Conservation (phyloP, 345 rosid genomes). For the Ceriops decandra region DNA sequence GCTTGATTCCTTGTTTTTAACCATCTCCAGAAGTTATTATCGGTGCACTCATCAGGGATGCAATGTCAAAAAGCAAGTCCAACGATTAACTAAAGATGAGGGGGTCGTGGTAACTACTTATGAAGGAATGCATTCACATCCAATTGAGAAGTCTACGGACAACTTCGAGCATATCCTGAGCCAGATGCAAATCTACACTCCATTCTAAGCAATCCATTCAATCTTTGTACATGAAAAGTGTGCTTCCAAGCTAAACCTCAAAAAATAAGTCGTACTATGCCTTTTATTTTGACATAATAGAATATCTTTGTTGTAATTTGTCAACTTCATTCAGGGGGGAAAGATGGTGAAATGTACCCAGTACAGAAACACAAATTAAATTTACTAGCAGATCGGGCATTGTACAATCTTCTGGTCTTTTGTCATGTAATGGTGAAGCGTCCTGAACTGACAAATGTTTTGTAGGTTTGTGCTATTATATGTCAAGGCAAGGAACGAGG, state of each 20-base stretch:
- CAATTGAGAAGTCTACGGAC: constrained; percentile 29
- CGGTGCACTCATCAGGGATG: constrained; percentile 33
- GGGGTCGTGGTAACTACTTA: constrained; percentile 30
- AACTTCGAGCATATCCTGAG: constrained; percentile 30
- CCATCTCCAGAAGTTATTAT: constrained; percentile 24
- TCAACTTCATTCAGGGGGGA: too few relatives aligned
- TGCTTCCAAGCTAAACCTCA: neutral
- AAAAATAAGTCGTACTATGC: neutral
- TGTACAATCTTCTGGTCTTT: too few relatives aligned
- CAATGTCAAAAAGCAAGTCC: constrained; percentile 33
- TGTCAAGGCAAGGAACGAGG: too few relatives aligned
- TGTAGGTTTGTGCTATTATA: too few relatives aligned
- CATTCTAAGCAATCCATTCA: constrained; percentile 1
- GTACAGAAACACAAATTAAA: too few relatives aligned
- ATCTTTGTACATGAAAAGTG: neutral
- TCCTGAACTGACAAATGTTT: too few relatives aligned
- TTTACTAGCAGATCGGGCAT: too few relatives aligned
- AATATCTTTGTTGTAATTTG: too few relatives aligned
- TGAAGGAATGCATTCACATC: constrained; percentile 33
- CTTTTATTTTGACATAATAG: too few relatives aligned
- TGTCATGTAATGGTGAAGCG: too few relatives aligned
- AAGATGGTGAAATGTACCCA: too few relatives aligned
- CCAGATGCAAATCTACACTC: constrained; percentile 32
- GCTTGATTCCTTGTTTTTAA: neutral
- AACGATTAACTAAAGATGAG: constrained; percentile 29